Evolutionary conservation across 805 yeast genomes (phyloP).

Genomic region (Teunomyces lycoperdinae): DNA sequence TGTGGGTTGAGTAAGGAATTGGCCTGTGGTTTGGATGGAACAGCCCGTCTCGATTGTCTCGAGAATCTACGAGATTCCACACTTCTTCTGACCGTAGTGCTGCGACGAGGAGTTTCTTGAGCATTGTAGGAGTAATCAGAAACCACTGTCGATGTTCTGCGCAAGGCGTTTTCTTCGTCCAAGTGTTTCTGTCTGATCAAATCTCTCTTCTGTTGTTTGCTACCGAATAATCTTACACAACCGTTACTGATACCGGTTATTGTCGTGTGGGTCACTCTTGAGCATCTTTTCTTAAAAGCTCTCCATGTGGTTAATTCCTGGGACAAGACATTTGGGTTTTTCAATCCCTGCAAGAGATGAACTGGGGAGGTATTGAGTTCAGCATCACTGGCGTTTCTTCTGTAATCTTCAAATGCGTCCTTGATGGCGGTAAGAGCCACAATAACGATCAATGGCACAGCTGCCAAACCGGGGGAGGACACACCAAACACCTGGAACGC

Average conservation of each 20-base stretch:
- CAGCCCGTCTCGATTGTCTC: slow-evolving; percentile 1
- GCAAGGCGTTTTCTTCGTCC: slow-evolving; percentile 27
- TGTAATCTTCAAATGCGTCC: slow-evolving; percentile 76
- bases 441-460: slow-evolving; percentile 79
- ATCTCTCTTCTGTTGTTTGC: slow-evolving; percentile 22
- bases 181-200: slow-evolving; percentile 20
- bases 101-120: slow-evolving; percentile 8
- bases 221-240: slow-evolving; percentile 23
- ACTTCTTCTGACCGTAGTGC: slow-evolving; percentile 2
- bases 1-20: slow-evolving; percentile 21
- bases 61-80: neutral
- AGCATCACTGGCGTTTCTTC: slow-evolving; percentile 60
- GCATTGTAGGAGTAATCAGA: slow-evolving; percentile 27
- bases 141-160: slow-evolving; percentile 35
- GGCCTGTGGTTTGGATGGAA: slow-evolving; percentile 10
- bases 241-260: slow-evolving; percentile 19
- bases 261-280: slow-evolving; percentile 26
- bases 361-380: slow-evolving; percentile 68
- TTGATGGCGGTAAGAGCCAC: slow-evolving; percentile 70
- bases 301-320: slow-evolving; percentile 66
- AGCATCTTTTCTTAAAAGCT: slow-evolving; percentile 57
- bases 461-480: slow-evolving; percentile 66
- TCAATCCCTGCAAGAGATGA: slow-evolving; percentile 51
- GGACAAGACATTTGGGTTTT: slow-evolving; percentile 55
- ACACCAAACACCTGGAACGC: slow-evolving; percentile 62